Percentiles rank a stretch among this genome's conserved stretches.
Conservation (phyloP, 208 protist genomes). For the Acanthamoeba triangularis region DNA sequence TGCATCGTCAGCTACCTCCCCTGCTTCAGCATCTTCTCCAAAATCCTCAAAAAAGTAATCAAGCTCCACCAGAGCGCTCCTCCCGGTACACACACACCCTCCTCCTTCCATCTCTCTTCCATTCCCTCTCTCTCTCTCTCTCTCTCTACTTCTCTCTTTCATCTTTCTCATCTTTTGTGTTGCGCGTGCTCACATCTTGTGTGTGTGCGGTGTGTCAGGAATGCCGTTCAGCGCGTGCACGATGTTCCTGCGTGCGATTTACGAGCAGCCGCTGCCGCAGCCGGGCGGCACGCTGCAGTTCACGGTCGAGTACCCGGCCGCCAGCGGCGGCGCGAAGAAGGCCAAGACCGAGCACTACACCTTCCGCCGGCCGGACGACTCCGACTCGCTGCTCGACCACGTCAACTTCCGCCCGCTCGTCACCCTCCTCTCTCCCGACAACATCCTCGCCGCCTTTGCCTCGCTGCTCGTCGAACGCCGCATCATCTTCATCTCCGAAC, state of each 20-base stretch:
- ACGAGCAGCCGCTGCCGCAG: conserved; percentile 71
- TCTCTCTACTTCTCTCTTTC: background rate
- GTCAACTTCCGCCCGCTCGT: conserved; percentile 54
- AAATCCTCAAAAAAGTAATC: conserved; percentile 51
- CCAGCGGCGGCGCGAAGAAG: conserved; percentile 35
- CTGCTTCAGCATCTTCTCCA: conserved; percentile 77
- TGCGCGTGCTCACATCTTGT: background rate
- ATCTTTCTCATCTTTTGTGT: background rate
- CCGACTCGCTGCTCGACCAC: conserved; percentile 69
- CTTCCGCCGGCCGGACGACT: conserved; percentile 68
- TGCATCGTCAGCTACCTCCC: conserved; percentile 72
- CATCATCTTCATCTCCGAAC: conserved; percentile 77
- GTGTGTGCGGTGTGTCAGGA: background rate
- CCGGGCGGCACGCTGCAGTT: conserved; percentile 76
- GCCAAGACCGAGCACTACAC: conserved; percentile 65
- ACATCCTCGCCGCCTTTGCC: conserved; percentile 69
- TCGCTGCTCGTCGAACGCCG: conserved; percentile 76
- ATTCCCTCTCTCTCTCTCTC: background rate
- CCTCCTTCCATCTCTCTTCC: background rate
- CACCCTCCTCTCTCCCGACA: conserved; percentile 50
- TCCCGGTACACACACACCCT: background rate
- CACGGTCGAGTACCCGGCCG: conserved; percentile 4
- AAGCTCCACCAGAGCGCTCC: conserved; percentile 5
- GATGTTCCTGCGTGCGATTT: conserved; percentile 61
- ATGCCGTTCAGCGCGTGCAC: conserved; percentile 54